These are phyloP conservation scores for Cerrena zonata DNA, from an alignment of 1,284 basidiomycete species.

Conservation along the genomic window DNA sequence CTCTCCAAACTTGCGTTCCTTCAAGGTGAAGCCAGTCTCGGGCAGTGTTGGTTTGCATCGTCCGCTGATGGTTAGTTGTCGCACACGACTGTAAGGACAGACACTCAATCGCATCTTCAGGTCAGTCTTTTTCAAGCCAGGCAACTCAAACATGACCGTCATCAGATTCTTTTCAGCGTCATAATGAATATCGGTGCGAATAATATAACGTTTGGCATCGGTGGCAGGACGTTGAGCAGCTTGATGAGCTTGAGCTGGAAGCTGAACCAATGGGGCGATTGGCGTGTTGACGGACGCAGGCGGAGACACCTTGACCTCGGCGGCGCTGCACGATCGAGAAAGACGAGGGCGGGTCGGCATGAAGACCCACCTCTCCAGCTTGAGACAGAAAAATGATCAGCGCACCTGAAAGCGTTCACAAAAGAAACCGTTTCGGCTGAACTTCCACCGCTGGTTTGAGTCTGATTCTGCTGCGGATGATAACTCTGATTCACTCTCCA, in stretches of 20 bases:
- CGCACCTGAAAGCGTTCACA: conserved; percentile 13
- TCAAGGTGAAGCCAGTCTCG: conserved; percentile 24
- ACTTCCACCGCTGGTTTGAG: conserved; percentile 9
- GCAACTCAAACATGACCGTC: conserved; percentile 57
- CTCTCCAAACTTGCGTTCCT: conserved; percentile 50
- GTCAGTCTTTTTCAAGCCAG: conserved; percentile 51
- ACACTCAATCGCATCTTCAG: conserved; percentile 48
- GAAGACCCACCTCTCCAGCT: conserved; percentile 14
- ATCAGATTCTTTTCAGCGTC: conserved; percentile 38
- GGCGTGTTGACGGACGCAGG: conserved; percentile 5
- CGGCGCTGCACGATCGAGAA: conserved; percentile 4
- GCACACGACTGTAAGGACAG: conserved; percentile 49
- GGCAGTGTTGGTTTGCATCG: conserved; percentile 32
- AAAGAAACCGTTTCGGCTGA: not conserved
- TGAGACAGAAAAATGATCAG: conserved; percentile 8
- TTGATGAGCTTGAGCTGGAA: conserved; percentile 5
- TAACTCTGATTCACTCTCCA: conserved; percentile 13
- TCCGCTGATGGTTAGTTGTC: conserved; percentile 50
- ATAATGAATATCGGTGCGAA: conserved; percentile 53
- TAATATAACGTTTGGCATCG: conserved; percentile 21
- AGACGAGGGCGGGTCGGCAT: conserved; percentile 5
- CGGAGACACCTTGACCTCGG: conserved; percentile 4
- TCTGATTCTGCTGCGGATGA: conserved; percentile 6
- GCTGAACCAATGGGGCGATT: not conserved
- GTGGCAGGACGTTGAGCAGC: not conserved